Base-by-base conservation (phyloP, 768 basidiomycete genomes). In the Boletellus ananas region DNA sequence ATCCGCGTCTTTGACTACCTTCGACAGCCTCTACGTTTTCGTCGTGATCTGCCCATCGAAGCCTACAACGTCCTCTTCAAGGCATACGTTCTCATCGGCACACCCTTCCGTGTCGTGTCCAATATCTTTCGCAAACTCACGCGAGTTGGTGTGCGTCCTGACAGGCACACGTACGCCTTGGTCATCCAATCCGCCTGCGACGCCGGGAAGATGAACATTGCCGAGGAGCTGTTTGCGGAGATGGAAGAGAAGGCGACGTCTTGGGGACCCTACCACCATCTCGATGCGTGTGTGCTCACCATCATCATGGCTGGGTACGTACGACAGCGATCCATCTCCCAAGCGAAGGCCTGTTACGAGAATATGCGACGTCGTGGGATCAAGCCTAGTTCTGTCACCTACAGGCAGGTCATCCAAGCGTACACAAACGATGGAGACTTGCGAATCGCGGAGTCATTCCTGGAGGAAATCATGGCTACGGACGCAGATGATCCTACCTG, bases 151-250 rank as follows among this genome's bases (percentile, higher is more conserved):
- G 62, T 85, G 14, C 72, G 73, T 34, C 87, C 90, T 0, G 79
- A 86, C 55, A 65, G 58, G 5, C 74, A 77, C 57, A 84, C 88
- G 0, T 95, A 86, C 64, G 75, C 86, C 1, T 72, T 88, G 40
- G 71, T 92, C 43, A 81, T 94, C 33, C 87, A 90, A 62, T 85
- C 87, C 0, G 87, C 93, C 11, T 87, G 87, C 61, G 87, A 93
- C 58, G 72, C 81, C 16, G 79, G 83, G 6, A 63, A 76, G 47
- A 80, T 93, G 76, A 70, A 72, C 12, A 64, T 79, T 8, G 92
- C 91, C 6, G 64, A 72, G 43, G 74, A 82, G n/a, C 71, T 95
- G 18, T 85, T 86, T 60, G 63, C 68, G 34, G 77, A 87, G 63
- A 82, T 95, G 79, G 80, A 85, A 49, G 56, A 59, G n/a, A 62